Conservation (phyloP, 805 yeast genomes). For the Ogataea methylovora region DNA sequence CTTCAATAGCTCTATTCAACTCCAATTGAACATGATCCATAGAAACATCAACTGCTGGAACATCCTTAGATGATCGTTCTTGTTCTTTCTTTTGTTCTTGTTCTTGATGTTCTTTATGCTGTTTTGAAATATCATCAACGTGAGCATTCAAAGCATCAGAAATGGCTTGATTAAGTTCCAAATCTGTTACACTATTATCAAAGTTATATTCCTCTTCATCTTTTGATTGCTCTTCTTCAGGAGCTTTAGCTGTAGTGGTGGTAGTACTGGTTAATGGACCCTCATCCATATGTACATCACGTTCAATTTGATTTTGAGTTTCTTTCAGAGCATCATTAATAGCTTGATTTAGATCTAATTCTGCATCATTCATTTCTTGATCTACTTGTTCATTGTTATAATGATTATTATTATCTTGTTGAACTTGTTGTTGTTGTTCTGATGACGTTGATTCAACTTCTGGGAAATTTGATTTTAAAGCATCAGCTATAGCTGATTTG, state of each 20-base stretch:
- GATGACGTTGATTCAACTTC: slow-evolving; percentile 2
- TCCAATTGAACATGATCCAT: slow-evolving; percentile 13
- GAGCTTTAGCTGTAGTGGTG: not conserved
- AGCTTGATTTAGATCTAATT: slow-evolving; percentile 16
- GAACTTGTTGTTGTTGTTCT: not conserved
- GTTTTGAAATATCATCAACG: not conserved
- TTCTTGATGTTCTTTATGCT: not conserved
- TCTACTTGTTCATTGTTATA: no score
- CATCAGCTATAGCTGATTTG: slow-evolving; percentile 18
- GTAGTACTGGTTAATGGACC: no score
- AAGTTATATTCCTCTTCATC: no score
- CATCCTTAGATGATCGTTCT: not conserved
- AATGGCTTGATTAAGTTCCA: slow-evolving; percentile 19
- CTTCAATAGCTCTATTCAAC: slow-evolving; percentile 19
- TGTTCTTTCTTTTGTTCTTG: not conserved
- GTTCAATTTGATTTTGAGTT: not conserved
- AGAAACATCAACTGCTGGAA: slow-evolving; percentile 4
- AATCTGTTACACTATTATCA: not conserved
- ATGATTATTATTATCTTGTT: not conserved
- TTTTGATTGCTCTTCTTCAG: not conserved
- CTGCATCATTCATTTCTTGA: not conserved
- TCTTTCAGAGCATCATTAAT: slow-evolving; percentile 16
- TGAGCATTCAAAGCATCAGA: slow-evolving; percentile 12
- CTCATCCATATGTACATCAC: not conserved
- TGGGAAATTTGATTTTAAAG: slow-evolving; percentile 12